Conservation (phyloP, 176 grass and related monocot genomes). For the Melocanna baccifera region DNA sequence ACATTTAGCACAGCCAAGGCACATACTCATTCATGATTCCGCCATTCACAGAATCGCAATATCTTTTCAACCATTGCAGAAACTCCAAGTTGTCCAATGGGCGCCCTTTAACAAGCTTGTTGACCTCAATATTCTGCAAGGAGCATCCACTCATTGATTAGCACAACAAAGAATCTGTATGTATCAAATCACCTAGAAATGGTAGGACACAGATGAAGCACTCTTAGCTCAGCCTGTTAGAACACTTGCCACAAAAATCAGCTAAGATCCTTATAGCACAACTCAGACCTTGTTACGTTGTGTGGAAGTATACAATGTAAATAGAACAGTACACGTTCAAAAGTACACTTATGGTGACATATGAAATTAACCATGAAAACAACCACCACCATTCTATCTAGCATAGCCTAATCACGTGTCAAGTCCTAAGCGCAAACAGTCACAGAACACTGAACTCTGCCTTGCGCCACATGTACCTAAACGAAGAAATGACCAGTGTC, state of each 20-base stretch:
- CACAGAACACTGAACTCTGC: not conserved
- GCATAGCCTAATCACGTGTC: not conserved
- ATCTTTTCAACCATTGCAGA: slow-evolving; percentile 89
- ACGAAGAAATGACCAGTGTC: not conserved
- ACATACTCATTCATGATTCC: slow-evolving; percentile 89
- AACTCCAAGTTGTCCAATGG: slow-evolving; percentile 92
- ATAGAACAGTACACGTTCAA: not conserved
- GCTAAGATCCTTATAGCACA: not conserved
- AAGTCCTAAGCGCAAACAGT: not conserved
- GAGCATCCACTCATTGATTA: not conserved
- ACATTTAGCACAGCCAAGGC: not conserved
- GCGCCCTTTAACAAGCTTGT: slow-evolving; percentile 86
- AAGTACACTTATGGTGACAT: not conserved
- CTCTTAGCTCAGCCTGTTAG: not conserved
- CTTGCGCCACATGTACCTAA: not conserved
- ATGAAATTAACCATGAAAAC: not conserved
- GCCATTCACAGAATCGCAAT: slow-evolving; percentile 84
- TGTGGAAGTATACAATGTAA: not conserved
- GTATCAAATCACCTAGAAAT: not conserved
- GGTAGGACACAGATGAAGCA: not conserved
- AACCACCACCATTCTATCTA: not conserved
- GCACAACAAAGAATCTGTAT: not conserved
- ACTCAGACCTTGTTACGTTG: not conserved
- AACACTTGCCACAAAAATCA: not conserved
- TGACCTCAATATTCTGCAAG: slow-evolving; percentile 88